Percentiles rank a stretch among this genome's conserved stretches.
Conservation (phyloP, 805 yeast genomes). For the Starmerella ratchasimensis region DNA sequence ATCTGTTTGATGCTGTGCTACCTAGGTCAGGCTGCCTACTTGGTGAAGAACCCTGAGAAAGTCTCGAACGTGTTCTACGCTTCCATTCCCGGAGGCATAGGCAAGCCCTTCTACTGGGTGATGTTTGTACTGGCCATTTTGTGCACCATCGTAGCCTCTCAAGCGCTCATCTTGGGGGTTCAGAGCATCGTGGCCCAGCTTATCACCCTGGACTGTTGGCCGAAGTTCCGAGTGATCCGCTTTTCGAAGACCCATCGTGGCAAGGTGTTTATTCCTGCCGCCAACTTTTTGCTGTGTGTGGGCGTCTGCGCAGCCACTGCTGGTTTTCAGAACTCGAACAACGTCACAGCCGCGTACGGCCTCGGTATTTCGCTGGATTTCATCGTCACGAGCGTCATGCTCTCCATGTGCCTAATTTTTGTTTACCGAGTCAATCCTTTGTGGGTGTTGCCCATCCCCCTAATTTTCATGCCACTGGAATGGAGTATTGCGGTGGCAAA, state of each 20-base stretch:
- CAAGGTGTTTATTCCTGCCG: conserved; percentile 39
- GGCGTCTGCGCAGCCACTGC: conserved; percentile 39
- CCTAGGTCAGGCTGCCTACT: conserved; percentile 45
- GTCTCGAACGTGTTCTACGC: conserved; percentile 34
- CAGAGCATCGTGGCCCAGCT: conserved; percentile 40
- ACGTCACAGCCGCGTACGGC: conserved; percentile 48
- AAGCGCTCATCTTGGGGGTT: conserved; percentile 44
- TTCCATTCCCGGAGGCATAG: conserved; percentile 39
- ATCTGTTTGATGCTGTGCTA: conserved; percentile 36
- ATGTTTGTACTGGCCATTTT: conserved; percentile 38
- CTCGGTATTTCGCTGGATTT: conserved; percentile 45
- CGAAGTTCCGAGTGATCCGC: conserved; percentile 35
- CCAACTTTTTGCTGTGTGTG: conserved; percentile 39
- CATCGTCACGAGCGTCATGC: conserved; percentile 37
- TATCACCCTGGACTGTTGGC: conserved; percentile 42
- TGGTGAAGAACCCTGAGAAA: conserved; percentile 31
- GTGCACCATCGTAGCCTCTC: conserved; percentile 46
- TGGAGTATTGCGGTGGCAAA: conserved; percentile 35
- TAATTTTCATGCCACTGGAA: conserved; percentile 37
- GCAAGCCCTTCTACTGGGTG: conserved; percentile 36
- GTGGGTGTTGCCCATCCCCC: conserved; percentile 27
- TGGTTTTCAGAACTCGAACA: conserved; percentile 37
- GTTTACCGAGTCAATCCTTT: conserved; percentile 32
- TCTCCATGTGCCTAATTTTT: conserved; percentile 34
- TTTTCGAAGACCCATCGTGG: conserved; percentile 36